These are phyloP conservation scores for Fraxinus excelsior DNA, from an alignment of 257 asterid species.

Conservation along the genomic window DNA sequence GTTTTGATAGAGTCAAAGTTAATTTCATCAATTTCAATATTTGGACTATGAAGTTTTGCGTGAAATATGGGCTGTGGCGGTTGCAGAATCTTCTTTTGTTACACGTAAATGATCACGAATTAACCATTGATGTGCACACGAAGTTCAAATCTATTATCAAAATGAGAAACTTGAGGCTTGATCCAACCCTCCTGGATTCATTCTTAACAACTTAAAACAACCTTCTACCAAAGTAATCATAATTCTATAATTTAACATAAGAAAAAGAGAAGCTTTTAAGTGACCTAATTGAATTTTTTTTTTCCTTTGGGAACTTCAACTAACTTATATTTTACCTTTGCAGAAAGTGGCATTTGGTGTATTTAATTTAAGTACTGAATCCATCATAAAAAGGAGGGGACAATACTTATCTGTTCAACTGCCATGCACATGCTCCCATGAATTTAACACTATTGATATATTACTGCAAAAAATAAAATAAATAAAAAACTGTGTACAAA, in stretches of 20 bases:
- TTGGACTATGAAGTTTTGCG: too few relatives aligned
- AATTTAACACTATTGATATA: conserved; percentile 10
- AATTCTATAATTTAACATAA: conserved; percentile 1
- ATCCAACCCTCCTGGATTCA: not conserved
- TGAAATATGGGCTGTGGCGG: too few relatives aligned
- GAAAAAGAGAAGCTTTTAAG: conserved; percentile 14
- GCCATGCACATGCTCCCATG: conserved; percentile 45
- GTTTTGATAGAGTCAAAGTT: too few relatives aligned
- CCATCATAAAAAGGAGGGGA: conserved; percentile 28
- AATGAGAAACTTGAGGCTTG: not conserved
- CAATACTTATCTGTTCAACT: conserved; percentile 41
- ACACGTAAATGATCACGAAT: not conserved
- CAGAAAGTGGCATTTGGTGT: conserved; percentile 38
- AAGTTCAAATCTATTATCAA: not conserved
- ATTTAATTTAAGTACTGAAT: conserved; percentile 26
- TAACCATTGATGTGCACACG: not conserved
- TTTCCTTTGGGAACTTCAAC: conserved; percentile 21
- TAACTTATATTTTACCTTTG: conserved; percentile 20
- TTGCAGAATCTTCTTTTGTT: too few relatives aligned
- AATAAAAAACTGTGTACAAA: not conserved
- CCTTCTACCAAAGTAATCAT: conserved; percentile 22
- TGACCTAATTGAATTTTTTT: conserved; percentile 35
- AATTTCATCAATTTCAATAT: too few relatives aligned
- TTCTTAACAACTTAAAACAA: conserved; percentile 11
- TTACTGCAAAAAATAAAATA: not conserved